phyloP scores from a whole-genome alignment of 2,329 filamentous ascomycete genomes.

The Meredithiella fracta region DNA sequence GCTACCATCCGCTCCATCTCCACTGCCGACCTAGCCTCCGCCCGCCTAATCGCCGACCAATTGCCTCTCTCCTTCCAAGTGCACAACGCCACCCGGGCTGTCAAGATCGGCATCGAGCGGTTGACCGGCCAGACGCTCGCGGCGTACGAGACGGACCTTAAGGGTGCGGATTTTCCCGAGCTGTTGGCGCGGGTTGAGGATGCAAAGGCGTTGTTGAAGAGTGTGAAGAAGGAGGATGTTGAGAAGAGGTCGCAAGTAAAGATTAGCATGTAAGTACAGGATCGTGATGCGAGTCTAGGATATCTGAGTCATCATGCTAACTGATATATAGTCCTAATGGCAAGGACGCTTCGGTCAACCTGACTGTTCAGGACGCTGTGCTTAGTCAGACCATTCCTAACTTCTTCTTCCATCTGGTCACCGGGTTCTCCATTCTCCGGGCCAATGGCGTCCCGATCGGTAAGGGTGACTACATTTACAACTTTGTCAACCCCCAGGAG shows the following conservation, averaged over 20 bases:
- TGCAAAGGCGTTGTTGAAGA: constrained; percentile 20
- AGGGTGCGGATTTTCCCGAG: constrained; percentile 19
- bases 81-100: constrained; percentile 19
- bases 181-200: constrained; percentile 20
- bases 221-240: constrained; percentile 18
- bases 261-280: constrained; percentile 19
- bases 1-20: neutral
- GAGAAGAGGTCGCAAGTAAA: constrained; percentile 17
- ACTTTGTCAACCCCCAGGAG: neutral
- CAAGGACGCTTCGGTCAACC: constrained; percentile 7
- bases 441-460: constrained; percentile 39
- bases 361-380: constrained; percentile 25
- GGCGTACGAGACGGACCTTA: constrained; percentile 18
- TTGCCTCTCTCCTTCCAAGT: constrained; percentile 23
- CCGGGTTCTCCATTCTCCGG: constrained; percentile 39
- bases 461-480: constrained; percentile 32
- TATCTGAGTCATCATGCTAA: constrained; percentile 12
- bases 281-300: neutral
- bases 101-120: constrained; percentile 19
- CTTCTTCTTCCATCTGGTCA: constrained; percentile 43
- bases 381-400: constrained; percentile 35
- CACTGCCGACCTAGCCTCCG: constrained; percentile 14
- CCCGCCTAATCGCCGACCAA: constrained; percentile 22
- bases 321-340: neutral
- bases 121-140: constrained; percentile 17